These are phyloP conservation scores for Euphrasia arctica DNA, from an alignment of 305 asterid species.

Conservation along the genomic window DNA sequence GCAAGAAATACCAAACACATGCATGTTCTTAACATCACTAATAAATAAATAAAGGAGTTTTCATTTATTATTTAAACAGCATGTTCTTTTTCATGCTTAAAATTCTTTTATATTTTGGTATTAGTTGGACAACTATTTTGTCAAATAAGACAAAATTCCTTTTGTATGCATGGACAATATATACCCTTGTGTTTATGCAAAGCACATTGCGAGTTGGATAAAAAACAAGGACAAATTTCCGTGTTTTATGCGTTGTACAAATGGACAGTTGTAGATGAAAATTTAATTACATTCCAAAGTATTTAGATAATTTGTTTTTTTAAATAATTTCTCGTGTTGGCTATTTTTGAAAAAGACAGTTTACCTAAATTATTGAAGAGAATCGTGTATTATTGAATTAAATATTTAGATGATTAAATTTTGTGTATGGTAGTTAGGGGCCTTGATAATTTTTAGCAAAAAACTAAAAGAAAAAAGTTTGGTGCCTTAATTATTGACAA, in stretches of 20 bases:
- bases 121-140: not conserved
- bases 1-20: not conserved
- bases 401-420: conserved; percentile 10
- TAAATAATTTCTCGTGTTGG: not conserved
- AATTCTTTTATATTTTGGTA: not conserved
- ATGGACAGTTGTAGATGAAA: not conserved
- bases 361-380: not conserved
- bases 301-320: not conserved
- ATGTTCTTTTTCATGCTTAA: not conserved
- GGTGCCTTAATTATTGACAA: conserved; percentile 19
- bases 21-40: not conserved
- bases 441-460: conserved; percentile 4
- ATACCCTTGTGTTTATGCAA: not conserved
- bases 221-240: not conserved
- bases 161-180: not conserved
- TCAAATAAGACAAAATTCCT: not conserved
- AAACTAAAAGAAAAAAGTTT: not conserved
- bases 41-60: not conserved
- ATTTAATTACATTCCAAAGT: not conserved
- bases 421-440: conserved; percentile 23
- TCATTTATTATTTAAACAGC: not conserved
- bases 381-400: conserved; percentile 3
- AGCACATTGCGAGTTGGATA: not conserved
- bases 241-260: too few species aligned
- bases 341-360: conserved; percentile 1